Evolutionary conservation across 2,329 filamentous ascomycete species (phyloP).

Genomic region (Colletotrichum sidae): DNA sequence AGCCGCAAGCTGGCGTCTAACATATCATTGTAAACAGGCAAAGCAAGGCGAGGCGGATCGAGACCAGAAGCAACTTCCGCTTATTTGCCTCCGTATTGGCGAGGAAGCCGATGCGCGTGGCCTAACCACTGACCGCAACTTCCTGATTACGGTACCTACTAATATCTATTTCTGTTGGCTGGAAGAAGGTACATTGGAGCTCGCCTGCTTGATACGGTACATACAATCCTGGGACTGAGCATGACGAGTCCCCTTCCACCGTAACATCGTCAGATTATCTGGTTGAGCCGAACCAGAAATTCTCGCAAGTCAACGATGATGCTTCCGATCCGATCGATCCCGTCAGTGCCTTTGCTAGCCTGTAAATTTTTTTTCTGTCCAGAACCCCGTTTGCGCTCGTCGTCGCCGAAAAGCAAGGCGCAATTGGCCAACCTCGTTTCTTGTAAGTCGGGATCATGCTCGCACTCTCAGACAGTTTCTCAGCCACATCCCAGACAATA

Average conservation of each 20-base stretch:
- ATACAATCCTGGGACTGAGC: constrained; percentile 1
- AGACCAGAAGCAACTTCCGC: constrained; percentile 14
- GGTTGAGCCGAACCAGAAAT: constrained; percentile 21
- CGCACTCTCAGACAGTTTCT: constrained; percentile 29
- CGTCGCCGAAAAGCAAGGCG: constrained; percentile 22
- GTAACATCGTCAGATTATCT: constrained; percentile 35
- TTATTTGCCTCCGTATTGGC: not conserved
- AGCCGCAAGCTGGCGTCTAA: not conserved
- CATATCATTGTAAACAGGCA: constrained; percentile 17
- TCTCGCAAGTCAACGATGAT: constrained; percentile 12
- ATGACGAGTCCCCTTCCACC: constrained; percentile 30
- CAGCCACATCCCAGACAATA: constrained; percentile 34
- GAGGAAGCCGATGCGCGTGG: too few species aligned
- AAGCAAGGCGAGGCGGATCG: constrained; percentile 14
- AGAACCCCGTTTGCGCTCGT: constrained; percentile 29
- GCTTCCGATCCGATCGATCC: constrained; percentile 33
- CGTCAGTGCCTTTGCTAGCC: constrained; percentile 2
- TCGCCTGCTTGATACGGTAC: not conserved
- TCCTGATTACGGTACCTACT: too few species aligned
- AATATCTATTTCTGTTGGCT: too few species aligned
- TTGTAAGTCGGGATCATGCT: constrained; percentile 32
- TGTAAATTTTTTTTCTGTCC: constrained; percentile 8
- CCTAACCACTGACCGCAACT: too few species aligned
- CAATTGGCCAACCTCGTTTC: constrained; percentile 33
- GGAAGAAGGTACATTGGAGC: not conserved